Base-by-base conservation (phyloP, 2,329 filamentous ascomycete species). In the Fusarium sp. region DNA sequence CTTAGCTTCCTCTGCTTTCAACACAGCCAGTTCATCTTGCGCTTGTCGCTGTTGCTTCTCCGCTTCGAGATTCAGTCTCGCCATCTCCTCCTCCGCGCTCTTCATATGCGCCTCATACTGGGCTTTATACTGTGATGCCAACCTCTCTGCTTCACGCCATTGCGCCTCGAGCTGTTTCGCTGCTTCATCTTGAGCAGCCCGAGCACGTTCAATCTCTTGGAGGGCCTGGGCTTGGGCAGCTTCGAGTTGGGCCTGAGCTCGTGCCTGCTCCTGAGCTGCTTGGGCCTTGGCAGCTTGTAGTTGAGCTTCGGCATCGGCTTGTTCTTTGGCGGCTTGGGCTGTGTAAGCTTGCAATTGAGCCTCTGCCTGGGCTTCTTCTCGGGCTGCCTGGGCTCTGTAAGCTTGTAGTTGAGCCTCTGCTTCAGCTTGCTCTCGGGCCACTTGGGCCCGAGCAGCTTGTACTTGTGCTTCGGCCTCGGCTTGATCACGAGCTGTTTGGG, bases 61-160 rank as follows among this genome's bases (percentile, higher is more conserved):
- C 6, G 68, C 45, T 5, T 64, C 66, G 3, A 66, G 52, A n/a
- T 35, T 27, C 39, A 75, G 41, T 35, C 31, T 67, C 3, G 65
- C 58, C 37, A 75, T 45, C 10, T 76, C 72, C 16, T 68, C 59
- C 16, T 71, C 65, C 0, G 69, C 65, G 16, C 60, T 52, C 9
- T 41, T 61, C 59, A 73, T 62, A n/a, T 72, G 69, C 18, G 58
- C 61, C 5, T 76, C 74, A 7, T 68, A 68, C 10, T 78, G 71
- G 9, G 68, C 68, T 14, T 73, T 72, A 29, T 71, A 78, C 22
- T 73, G 72, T 4, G 76, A 74, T 16, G 77, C 77, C 5, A 79
- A 27, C 14, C 62, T 60, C 33, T 78, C 77, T 8, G 77, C 76
- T 20, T 75, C 67, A 13, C 67, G 72, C 64, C 73, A 74, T 33